phyloP scores from a whole-genome alignment of 768 basidiomycete species.

The Collybiopsis confluens region DNA sequence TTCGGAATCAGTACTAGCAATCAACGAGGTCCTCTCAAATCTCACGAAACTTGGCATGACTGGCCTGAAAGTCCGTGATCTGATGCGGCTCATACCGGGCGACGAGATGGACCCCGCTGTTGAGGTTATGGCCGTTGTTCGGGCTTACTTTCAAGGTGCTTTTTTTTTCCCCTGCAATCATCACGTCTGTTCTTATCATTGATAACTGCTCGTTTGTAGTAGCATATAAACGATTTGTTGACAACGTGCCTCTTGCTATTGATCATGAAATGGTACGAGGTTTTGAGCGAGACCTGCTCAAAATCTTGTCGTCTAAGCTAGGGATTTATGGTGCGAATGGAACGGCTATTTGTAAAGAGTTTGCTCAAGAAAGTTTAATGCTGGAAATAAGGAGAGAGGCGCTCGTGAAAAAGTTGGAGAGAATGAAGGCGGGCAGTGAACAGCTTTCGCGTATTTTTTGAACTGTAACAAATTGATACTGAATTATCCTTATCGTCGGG shows the following conservation, averaged over 20 bases:
- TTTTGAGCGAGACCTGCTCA: slow-evolving; percentile 40
- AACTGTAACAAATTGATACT: background rate
- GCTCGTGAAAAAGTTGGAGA: slow-evolving; percentile 44
- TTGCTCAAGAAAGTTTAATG: slow-evolving; percentile 46
- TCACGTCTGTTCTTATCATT: slow-evolving; percentile 4
- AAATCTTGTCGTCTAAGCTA: slow-evolving; percentile 42
- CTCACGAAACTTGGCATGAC: slow-evolving; percentile 36
- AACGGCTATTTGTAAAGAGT: slow-evolving; percentile 40
- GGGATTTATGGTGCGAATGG: slow-evolving; percentile 48
- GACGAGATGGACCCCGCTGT: slow-evolving; percentile 55
- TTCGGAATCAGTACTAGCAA: background rate
- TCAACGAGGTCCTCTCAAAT: slow-evolving; percentile 11
- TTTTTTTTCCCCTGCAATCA: slow-evolving; percentile 5
- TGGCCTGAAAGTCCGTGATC: slow-evolving; percentile 34
- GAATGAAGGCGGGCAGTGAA: slow-evolving; percentile 40
- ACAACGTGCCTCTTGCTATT: slow-evolving; percentile 53
- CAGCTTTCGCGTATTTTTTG: slow-evolving; percentile 28
- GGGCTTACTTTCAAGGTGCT: slow-evolving; percentile 80
- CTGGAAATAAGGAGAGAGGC: slow-evolving; percentile 44
- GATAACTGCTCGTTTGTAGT: slow-evolving; percentile 29
- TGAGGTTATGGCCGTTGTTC: slow-evolving; percentile 65
- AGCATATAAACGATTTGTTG: slow-evolving; percentile 55
- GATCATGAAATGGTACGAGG: slow-evolving; percentile 55
- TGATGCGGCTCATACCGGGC: slow-evolving; percentile 44
- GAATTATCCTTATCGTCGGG: no score